phyloP scores from a whole-genome alignment of 139 green algal genomes.

The Micromonas pusilla region DNA sequence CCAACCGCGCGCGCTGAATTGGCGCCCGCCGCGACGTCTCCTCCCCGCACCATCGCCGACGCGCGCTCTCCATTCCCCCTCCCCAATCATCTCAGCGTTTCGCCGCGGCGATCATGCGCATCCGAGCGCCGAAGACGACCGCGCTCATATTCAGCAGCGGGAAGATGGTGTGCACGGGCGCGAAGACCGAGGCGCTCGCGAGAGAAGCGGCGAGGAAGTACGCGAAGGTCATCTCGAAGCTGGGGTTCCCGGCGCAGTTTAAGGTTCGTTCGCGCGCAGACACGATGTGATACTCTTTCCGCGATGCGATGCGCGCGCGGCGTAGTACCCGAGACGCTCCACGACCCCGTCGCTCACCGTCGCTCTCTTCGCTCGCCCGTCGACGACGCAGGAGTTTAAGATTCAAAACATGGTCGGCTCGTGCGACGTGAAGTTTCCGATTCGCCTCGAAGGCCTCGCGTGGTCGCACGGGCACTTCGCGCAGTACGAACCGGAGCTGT shows the following conservation, averaged over 20 bases:
- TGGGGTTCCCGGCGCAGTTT: conserved; percentile 72
- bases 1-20: not conserved
- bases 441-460: conserved; percentile 86
- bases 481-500: conserved; percentile 98
- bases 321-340: too few relatives aligned
- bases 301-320: too few relatives aligned
- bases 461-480: conserved; percentile 68
- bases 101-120: conserved; percentile 97
- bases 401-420: conserved; percentile 99
- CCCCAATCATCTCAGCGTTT: conserved; percentile 83
- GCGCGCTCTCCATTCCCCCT: too few relatives aligned
- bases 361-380: not conserved
- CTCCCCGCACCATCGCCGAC: too few relatives aligned
- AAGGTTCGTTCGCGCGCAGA: conserved; percentile 52
- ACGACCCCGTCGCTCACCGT: too few relatives aligned
- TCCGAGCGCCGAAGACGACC: conserved; percentile 95
- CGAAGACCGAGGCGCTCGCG: conserved; percentile 76
- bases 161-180: conserved; percentile 94
- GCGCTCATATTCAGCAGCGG: conserved; percentile 95
- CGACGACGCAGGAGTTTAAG: conserved; percentile 84
- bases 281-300: too few relatives aligned
- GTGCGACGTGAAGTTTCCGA: conserved; percentile 96
- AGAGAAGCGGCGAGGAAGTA: conserved; percentile 73
- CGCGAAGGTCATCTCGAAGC: conserved; percentile 87
- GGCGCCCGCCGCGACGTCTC: too few relatives aligned